A percentile compares a stretch with the other conserved stretches of the same genome.
Evolutionary conservation across 495 filamentous ascomycete species (phyloP).

Genomic region (Aspergillus sparsus): DNA sequence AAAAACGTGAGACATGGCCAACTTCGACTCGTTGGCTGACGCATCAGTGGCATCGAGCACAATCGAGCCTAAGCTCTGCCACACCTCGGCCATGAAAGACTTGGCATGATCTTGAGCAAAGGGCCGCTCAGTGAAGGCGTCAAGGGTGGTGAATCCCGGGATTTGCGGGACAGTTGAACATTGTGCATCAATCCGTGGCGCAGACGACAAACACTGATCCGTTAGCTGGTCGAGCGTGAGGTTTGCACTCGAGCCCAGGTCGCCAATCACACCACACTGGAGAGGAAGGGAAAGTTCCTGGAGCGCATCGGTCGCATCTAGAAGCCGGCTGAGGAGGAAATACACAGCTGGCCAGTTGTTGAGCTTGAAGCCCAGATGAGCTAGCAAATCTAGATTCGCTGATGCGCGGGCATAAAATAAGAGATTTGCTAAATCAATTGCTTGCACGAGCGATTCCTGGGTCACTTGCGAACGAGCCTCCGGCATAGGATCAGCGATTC

Average conservation of each 20-base stretch:
- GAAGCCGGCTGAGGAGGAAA: constrained; percentile 39
- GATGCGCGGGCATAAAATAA: constrained; percentile 31
- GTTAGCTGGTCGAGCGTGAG: constrained; percentile 39
- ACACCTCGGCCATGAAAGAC: constrained; percentile 38
- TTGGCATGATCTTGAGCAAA: constrained; percentile 27
- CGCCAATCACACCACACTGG: constrained; percentile 26
- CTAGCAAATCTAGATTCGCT: constrained; percentile 37
- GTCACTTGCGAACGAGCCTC: constrained; percentile 20
- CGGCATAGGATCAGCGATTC: constrained; percentile 1
- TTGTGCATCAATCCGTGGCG: not conserved
- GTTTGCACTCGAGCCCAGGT: constrained; percentile 26
- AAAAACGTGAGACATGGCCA: constrained; percentile 59
- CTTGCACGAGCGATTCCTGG: constrained; percentile 23
- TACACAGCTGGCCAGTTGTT: constrained; percentile 48
- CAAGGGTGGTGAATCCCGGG: constrained; percentile 19
- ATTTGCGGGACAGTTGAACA: constrained; percentile 2
- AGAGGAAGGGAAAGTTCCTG: constrained; percentile 15
- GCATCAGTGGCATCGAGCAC: constrained; percentile 53
- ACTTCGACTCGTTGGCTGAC: constrained; percentile 36
- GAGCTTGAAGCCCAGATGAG: constrained; percentile 44
- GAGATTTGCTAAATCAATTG: constrained; percentile 28
- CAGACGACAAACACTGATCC: constrained; percentile 10
- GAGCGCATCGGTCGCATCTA: constrained; percentile 36
- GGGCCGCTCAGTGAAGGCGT: constrained; percentile 31
- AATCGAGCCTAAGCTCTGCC: constrained; percentile 53